Evolutionary conservation across 768 basidiomycete species (phyloP).

Genomic region (Boletus insuetus): DNA sequence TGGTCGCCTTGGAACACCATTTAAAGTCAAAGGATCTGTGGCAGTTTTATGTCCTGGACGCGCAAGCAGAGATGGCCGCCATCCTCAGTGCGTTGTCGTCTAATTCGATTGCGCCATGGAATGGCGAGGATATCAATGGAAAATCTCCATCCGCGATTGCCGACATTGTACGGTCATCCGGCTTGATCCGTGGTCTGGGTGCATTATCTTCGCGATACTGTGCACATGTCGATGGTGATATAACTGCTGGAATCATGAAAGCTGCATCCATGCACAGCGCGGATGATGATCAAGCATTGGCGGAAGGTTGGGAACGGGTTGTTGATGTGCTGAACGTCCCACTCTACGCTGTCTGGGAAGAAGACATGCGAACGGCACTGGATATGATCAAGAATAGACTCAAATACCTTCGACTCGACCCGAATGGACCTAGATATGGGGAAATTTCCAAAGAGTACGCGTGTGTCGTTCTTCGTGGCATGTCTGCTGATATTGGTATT

Average conservation of each 20-base stretch:
- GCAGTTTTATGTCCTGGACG: conserved; percentile 93
- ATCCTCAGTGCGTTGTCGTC: conserved; percentile 37
- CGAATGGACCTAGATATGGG: conserved; percentile 80
- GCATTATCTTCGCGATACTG: conserved; percentile 66
- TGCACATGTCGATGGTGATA: conserved; percentile 55
- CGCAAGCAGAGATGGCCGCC: conserved; percentile 55
- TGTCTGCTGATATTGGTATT: conserved; percentile 5
- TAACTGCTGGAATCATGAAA: conserved; percentile 74
- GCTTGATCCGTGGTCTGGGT: conserved; percentile 57
- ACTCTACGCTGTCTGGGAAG: conserved; percentile 83
- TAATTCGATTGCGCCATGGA: conserved; percentile 52
- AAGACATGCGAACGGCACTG: conserved; percentile 72
- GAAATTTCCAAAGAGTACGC: conserved; percentile 73
- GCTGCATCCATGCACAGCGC: conserved; percentile 56
- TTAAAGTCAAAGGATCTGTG: conserved; percentile 73
- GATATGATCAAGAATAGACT: conserved; percentile 73
- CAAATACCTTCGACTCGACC: conserved; percentile 78
- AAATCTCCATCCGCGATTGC: conserved; percentile 68
- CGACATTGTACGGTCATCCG: conserved; percentile 50
- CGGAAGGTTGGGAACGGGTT: conserved; percentile 70
- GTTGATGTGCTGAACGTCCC: conserved; percentile 88
- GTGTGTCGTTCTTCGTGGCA: background rate
- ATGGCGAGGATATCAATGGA: conserved; percentile 53
- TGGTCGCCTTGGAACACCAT: conserved; percentile 57
- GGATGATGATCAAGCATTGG: conserved; percentile 49